Conservation (phyloP, 2,329 filamentous ascomycete genomes). For the Chrysoporthe deuterocubensis region DNA sequence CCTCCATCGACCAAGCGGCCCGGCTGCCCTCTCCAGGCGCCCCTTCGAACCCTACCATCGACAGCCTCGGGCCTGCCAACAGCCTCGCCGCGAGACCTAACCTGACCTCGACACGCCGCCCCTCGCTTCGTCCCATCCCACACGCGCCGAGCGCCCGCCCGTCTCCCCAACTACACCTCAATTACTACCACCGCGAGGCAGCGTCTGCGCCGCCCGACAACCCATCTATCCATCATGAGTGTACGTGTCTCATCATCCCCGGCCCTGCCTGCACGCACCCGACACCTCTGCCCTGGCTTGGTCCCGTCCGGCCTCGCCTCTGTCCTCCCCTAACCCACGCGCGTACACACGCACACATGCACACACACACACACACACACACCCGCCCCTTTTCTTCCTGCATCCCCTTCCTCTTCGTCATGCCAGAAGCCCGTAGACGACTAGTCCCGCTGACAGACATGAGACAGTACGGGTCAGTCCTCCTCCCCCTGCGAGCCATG, state of each 20-base stretch:
- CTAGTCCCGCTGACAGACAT: constrained; percentile 42
- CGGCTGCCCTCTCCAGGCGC: neutral
- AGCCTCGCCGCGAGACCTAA: neutral
- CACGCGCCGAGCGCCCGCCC: too few relatives aligned
- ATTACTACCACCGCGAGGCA: neutral
- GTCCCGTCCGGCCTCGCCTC: neutral
- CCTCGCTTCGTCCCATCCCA: neutral
- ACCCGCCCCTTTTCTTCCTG: neutral
- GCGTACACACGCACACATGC: too few relatives aligned
- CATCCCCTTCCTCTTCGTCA: neutral
- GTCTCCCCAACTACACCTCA: neutral
- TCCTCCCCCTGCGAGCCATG: constrained; percentile 18
- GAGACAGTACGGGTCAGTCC: constrained; percentile 60
- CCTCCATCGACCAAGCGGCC: neutral
- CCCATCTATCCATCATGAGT: constrained; percentile 7
- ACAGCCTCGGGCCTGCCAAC: neutral
- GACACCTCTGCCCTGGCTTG: neutral
- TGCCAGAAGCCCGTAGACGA: constrained; percentile 1
- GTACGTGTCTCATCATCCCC: constrained; percentile 1
- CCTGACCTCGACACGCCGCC: neutral
- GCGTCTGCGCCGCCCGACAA: neutral
- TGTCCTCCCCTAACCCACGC: neutral
- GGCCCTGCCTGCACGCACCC: neutral
- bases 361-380: too few relatives aligned
- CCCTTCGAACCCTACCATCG: neutral